Conservation (phyloP, 1,139 yeast genomes). For the Kodamaea sp. region DNA sequence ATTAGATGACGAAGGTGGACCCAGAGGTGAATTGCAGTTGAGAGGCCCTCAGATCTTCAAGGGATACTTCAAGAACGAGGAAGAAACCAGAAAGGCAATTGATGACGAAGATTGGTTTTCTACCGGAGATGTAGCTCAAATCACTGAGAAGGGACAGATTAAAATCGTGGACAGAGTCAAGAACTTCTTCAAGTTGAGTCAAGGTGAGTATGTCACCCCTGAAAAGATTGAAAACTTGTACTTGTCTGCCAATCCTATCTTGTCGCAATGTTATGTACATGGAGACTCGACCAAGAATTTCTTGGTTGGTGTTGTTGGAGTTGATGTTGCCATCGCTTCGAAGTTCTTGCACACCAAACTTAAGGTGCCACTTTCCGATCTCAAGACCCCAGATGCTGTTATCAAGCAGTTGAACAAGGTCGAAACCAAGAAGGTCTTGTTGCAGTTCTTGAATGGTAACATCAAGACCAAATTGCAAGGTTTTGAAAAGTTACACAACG, state of each 20-base stretch:
- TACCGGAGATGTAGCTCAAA: constrained; percentile 29
- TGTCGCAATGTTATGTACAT: constrained; percentile 23
- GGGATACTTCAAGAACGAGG: constrained; percentile 26
- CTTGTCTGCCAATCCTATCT: constrained; percentile 19
- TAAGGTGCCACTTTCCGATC: constrained; percentile 14
- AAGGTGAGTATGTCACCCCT: constrained; percentile 30
- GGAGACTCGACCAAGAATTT: constrained; percentile 24
- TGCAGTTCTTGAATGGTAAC: constrained; percentile 13
- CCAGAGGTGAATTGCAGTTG: constrained; percentile 28
- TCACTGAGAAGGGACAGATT: constrained; percentile 19
- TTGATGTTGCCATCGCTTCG: constrained; percentile 20
- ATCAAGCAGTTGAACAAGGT: constrained; percentile 16
- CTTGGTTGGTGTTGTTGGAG: constrained; percentile 25
- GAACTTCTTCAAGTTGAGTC: constrained; percentile 32
- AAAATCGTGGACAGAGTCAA: constrained; percentile 29
- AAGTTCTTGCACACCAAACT: constrained; percentile 17
- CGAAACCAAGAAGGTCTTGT: constrained; percentile 13
- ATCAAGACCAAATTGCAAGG: constrained; percentile 19
- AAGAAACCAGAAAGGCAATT: constrained; percentile 23
- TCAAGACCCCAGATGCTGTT: constrained; percentile 18
- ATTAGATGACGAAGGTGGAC: constrained; percentile 34
- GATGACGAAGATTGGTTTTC: constrained; percentile 29
- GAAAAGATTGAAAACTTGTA: constrained; percentile 26
- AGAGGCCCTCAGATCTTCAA: constrained; percentile 28
- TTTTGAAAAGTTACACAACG: constrained; percentile 25